phyloP scores from a whole-genome alignment of 306 rosid species.

The Chamaecrista fasciculata region DNA sequence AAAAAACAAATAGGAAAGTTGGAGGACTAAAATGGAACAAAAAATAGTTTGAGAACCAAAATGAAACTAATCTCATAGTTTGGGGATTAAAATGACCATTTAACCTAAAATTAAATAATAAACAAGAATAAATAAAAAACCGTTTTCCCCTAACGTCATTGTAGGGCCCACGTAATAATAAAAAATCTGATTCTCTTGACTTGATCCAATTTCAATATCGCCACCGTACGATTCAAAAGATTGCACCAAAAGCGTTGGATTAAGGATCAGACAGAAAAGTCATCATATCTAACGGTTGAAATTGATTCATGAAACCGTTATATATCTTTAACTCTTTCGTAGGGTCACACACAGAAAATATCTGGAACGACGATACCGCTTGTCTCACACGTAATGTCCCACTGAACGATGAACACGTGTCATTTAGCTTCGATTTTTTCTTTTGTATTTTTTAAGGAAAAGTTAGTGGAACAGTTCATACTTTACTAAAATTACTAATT shows the following conservation, averaged over 20 bases:
- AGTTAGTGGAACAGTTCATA: too few species aligned
- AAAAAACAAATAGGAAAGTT: too few species aligned
- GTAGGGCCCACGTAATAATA: neutral
- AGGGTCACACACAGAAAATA: constrained; percentile 27
- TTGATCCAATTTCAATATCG: neutral
- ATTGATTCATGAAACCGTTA: neutral
- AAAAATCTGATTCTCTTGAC: neutral
- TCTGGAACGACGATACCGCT: neutral
- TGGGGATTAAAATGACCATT: too few species aligned
- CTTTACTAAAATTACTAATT: too few species aligned
- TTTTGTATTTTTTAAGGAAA: neutral
- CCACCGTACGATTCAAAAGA: neutral
- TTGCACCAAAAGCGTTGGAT: neutral
- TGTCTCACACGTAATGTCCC: neutral
- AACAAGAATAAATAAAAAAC: too few species aligned
- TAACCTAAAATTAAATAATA: too few species aligned
- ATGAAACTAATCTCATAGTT: too few species aligned
- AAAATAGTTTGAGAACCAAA: too few species aligned
- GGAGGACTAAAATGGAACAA: too few species aligned
- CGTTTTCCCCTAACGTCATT: neutral
- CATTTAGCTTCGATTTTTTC: neutral
- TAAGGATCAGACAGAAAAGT: neutral
- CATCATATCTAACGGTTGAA: neutral
- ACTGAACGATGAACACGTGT: constrained; percentile 17
- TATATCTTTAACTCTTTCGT: neutral